Evolutionary conservation across 1,284 basidiomycete species (phyloP).

Genomic region (Ganoderma sinense): DNA sequence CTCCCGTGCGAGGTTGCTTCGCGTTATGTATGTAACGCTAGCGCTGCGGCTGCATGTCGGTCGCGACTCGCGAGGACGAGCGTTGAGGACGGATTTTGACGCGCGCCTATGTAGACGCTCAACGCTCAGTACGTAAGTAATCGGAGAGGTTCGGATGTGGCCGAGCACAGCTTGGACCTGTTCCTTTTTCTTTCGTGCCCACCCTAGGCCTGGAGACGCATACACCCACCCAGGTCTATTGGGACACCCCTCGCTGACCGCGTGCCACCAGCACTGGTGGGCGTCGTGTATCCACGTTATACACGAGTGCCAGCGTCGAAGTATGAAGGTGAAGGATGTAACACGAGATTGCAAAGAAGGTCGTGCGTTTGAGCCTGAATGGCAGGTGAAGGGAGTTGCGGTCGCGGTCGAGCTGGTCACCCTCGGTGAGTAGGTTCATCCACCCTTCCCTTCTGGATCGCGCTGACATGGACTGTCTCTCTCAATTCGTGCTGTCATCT

Average conservation of each 20-base stretch:
- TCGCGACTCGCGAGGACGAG: neutral
- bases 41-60: neutral
- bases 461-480: neutral
- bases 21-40: too few relatives aligned
- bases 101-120: neutral
- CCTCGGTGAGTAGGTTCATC: neutral
- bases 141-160: neutral
- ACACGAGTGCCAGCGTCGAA: neutral
- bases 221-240: neutral
- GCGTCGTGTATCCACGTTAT: neutral
- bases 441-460: neutral
- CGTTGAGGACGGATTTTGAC: too few relatives aligned
- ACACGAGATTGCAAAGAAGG: neutral
- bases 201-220: too few relatives aligned
- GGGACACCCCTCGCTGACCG: neutral
- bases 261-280: neutral
- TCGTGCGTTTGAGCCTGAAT: too few relatives aligned
- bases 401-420: too few relatives aligned
- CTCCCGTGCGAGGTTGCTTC: neutral
- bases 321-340: neutral
- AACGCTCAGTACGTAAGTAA: neutral
- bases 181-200: too few relatives aligned
- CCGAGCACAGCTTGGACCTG: neutral
- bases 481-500: neutral
- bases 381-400: too few relatives aligned